phyloP scores from a whole-genome alignment of 768 basidiomycete species.

The Sarcodon aspratus region DNA sequence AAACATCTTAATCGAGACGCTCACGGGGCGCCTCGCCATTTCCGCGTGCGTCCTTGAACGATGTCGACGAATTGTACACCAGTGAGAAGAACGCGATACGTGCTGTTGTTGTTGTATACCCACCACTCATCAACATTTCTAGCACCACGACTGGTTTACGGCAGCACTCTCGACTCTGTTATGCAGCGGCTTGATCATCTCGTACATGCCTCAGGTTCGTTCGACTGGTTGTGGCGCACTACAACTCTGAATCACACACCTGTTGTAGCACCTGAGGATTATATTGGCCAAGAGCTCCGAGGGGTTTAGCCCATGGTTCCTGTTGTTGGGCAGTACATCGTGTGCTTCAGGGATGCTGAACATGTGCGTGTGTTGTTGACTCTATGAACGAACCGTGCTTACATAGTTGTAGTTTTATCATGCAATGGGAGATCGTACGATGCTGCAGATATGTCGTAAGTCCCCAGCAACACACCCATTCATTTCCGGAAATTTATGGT shows the following conservation, averaged over 20 bases:
- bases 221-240: slow-evolving; percentile 13
- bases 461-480: slow-evolving; percentile 3
- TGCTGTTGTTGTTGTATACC: background rate
- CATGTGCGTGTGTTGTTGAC: slow-evolving; percentile 35
- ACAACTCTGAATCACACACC: slow-evolving; percentile 2
- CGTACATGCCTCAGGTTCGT: slow-evolving; percentile 75
- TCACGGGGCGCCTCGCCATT: too few species aligned
- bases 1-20: background rate
- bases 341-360: slow-evolving; percentile 78
- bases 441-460: slow-evolving; percentile 76
- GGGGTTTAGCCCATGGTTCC: slow-evolving; percentile 86
- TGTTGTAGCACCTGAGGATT: slow-evolving; percentile 64
- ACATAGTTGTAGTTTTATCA: slow-evolving; percentile 44
- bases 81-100: background rate
- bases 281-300: slow-evolving; percentile 69
- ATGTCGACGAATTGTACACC: background rate
- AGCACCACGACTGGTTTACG: slow-evolving; percentile 69
- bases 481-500: slow-evolving; percentile 1
- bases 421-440: slow-evolving; percentile 73
- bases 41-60: background rate
- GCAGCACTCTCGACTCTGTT: slow-evolving; percentile 55
- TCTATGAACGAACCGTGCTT: slow-evolving; percentile 1
- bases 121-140: background rate
- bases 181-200: slow-evolving; percentile 62
- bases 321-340: slow-evolving; percentile 81